Evolutionary conservation across 106 monocot genomes (phyloP).

Genomic region (Ottelia alismoides): DNA sequence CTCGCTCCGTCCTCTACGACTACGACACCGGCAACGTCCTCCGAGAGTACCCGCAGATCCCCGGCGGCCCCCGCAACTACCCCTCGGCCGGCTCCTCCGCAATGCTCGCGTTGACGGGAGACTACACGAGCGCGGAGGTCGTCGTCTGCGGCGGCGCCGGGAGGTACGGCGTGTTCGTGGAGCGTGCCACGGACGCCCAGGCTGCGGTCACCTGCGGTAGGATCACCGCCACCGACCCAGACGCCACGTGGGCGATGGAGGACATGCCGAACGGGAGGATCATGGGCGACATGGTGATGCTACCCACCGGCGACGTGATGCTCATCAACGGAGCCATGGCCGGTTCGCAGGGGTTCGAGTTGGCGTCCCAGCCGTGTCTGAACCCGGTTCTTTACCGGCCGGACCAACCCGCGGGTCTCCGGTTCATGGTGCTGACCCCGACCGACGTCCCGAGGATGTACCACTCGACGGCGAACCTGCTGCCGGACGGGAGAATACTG

Average conservation of each 20-base stretch:
- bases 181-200: slow-evolving; percentile 17
- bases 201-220: slow-evolving; percentile 40
- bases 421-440: slow-evolving; percentile 51
- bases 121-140: slow-evolving; percentile 32
- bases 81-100: slow-evolving; percentile 66
- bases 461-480: slow-evolving; percentile 52
- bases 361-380: slow-evolving; percentile 32
- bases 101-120: slow-evolving; percentile 36
- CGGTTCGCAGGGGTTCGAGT: slow-evolving; percentile 44
- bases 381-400: slow-evolving; percentile 64
- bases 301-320: slow-evolving; percentile 41
- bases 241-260: slow-evolving; percentile 31
- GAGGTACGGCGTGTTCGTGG: slow-evolving; percentile 23
- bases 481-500: slow-evolving; percentile 43
- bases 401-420: slow-evolving; percentile 30
- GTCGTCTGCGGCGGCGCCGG: slow-evolving; percentile 63
- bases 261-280: slow-evolving; percentile 44
- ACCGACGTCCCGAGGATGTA: slow-evolving; percentile 42
- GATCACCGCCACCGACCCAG: slow-evolving; percentile 25
- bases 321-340: slow-evolving; percentile 51
- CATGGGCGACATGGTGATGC: slow-evolving; percentile 72
- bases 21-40: slow-evolving; percentile 21
- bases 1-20: slow-evolving; percentile 41
- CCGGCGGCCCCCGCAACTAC: slow-evolving; percentile 47
- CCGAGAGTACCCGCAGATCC: slow-evolving; percentile 34